Conservation (phyloP, 371 early-diverging fungal species). For the Catenaria anguillulae region DNA sequence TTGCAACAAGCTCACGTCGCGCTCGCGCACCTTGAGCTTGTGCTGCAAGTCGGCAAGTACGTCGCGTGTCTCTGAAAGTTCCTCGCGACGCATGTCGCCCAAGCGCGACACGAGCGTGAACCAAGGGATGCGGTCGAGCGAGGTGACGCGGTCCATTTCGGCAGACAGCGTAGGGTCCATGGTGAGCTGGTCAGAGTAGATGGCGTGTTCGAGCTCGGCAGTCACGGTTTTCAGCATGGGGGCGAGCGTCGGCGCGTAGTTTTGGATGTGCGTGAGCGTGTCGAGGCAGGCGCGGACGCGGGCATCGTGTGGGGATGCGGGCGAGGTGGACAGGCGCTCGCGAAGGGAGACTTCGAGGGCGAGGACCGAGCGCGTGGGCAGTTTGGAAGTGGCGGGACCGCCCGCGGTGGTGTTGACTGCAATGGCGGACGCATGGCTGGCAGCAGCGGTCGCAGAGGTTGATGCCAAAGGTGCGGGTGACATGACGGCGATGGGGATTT, state of each 20-base stretch:
- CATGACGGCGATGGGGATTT: no score
- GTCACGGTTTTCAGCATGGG: neutral
- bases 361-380: neutral
- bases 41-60: constrained; percentile 6
- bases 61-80: neutral
- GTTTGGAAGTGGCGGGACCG: no score
- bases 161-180: neutral
- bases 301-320: neutral
- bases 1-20: constrained; percentile 6
- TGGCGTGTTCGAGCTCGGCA: constrained; percentile 4
- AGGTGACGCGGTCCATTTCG: neutral
- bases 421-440: no score
- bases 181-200: constrained; percentile 6
- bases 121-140: constrained; percentile 9
- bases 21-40: constrained; percentile 9
- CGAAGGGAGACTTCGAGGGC: neutral
- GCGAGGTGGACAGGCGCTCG: neutral
- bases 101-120: constrained; percentile 8
- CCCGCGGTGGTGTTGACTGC: no score
- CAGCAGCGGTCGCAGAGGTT: no score
- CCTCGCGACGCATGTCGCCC: constrained; percentile 6
- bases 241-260: neutral
- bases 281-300: constrained; percentile 2
- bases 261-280: neutral
- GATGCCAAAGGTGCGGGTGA: no score